A percentile compares a stretch with the other conserved stretches of the same genome.
These are phyloP conservation scores for Geranium rotundifolium DNA, from an alignment of 345 rosid genomes.

Conservation along the genomic window DNA sequence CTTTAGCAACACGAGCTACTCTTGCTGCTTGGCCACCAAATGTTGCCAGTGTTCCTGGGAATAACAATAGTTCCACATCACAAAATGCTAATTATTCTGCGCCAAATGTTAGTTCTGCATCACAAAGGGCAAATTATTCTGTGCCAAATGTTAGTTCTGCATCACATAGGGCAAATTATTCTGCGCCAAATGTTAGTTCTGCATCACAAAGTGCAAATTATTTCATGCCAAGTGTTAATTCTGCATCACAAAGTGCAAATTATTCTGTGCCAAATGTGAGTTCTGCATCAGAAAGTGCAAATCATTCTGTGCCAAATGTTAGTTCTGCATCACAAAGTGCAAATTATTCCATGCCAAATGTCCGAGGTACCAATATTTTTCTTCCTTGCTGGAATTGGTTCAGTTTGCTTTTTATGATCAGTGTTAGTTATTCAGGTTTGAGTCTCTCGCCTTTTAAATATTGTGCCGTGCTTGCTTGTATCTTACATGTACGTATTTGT, in stretches of 20 bases:
- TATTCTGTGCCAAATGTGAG: no score
- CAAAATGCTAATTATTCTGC: slow-evolving; percentile 22
- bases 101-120: not conserved
- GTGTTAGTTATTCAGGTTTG: not conserved
- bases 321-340: no score
- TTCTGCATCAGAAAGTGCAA: no score
- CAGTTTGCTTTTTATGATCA: not conserved
- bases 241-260: no score
- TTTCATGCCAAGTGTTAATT: no score
- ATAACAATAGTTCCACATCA: slow-evolving; percentile 20
- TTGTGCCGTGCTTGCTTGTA: not conserved
- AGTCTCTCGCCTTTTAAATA: not conserved
- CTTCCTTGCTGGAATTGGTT: not conserved
- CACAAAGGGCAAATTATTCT: not conserved
- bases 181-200: no score
- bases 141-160: no score
- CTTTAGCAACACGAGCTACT: slow-evolving; percentile 75
- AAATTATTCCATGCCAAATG: slow-evolving; percentile 17
- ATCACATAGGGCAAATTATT: no score
- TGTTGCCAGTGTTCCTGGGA: slow-evolving; percentile 23
- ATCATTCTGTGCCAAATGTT: no score
- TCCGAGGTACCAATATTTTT: slow-evolving; percentile 26
- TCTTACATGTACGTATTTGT: not conserved
- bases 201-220: no score
- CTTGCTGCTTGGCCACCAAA: slow-evolving; percentile 65